A percentile compares a stretch with the other conserved stretches of the same genome.
Conservation (phyloP, 495 filamentous ascomycete species). For the Astrothelium macrocarpum region DNA sequence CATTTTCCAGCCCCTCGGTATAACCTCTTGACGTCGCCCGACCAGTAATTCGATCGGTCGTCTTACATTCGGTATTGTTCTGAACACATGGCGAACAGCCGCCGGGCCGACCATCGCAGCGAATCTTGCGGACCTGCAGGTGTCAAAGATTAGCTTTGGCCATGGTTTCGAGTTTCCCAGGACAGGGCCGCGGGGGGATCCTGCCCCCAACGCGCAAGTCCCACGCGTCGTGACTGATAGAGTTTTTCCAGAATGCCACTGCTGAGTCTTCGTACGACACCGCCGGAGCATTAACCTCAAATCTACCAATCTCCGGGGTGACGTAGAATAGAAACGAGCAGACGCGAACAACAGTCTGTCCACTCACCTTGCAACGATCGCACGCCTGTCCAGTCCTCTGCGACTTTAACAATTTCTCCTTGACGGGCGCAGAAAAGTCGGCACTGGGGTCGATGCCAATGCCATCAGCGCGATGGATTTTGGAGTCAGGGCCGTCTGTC, state of each 20-base stretch:
- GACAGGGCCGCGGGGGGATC: background rate
- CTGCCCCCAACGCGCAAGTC: background rate
- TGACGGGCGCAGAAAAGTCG: constrained; percentile 59
- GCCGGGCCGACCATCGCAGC: constrained; percentile 62
- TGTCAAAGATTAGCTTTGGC: background rate
- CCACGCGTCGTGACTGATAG: background rate
- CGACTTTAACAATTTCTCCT: constrained; percentile 52
- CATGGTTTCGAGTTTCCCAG: background rate
- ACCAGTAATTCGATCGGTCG: constrained; percentile 81
- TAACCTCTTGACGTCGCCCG: constrained; percentile 70
- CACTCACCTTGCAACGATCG: constrained; percentile 76
- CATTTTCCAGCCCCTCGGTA: constrained; percentile 44
- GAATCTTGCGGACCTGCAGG: constrained; percentile 66
- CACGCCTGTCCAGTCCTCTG: constrained; percentile 78
- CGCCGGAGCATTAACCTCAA: constrained; percentile 8
- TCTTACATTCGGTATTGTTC: constrained; percentile 61
- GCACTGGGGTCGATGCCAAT: constrained; percentile 21
- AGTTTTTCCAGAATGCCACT: background rate
- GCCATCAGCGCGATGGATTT: background rate
- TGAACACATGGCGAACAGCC: constrained; percentile 69
- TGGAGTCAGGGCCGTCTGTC: background rate
- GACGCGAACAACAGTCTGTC: too few species aligned
- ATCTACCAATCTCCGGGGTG: background rate
- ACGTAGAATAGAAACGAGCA: background rate
- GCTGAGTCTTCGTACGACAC: background rate